phyloP scores from a whole-genome alignment of 2,329 filamentous ascomycete species.

The Aspergillus tanneri region DNA sequence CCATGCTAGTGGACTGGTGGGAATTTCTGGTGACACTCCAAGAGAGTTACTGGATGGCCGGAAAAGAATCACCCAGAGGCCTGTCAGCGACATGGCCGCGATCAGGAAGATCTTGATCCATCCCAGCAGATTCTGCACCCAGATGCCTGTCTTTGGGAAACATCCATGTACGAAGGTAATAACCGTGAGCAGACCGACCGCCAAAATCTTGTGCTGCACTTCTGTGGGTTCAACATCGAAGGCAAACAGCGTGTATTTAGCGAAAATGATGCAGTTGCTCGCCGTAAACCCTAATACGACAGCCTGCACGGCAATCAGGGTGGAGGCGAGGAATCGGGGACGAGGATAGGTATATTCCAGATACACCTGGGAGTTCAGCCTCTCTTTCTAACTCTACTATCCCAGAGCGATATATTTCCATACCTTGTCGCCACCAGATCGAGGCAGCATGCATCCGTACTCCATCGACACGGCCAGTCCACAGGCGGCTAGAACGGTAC shows the following conservation, averaged over 20 bases:
- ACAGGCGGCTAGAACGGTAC: conserved; percentile 61
- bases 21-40: neutral
- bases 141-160: conserved; percentile 58
- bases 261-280: conserved; percentile 69
- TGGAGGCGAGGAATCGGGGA: conserved; percentile 64
- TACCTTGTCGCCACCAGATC: conserved; percentile 67
- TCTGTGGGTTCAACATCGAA: conserved; percentile 54
- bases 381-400: no score
- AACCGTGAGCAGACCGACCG: conserved; percentile 55
- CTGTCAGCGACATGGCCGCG: conserved; percentile 61
- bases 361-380: no score
- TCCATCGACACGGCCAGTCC: conserved; percentile 64
- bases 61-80: conserved; percentile 58
- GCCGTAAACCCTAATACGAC: conserved; percentile 66
- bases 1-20: conserved; percentile 40
- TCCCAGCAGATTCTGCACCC: conserved; percentile 61
- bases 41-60: conserved; percentile 26
- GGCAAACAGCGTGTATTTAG: conserved; percentile 63
- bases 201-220: conserved; percentile 55
- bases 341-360: conserved; percentile 66
- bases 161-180: conserved; percentile 61
- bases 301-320: conserved; percentile 62
- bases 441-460: conserved; percentile 68
- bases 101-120: conserved; percentile 64
- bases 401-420: neutral